phyloP scores from a whole-genome alignment of 1,284 basidiomycete species.

The Cryptococcus sp. region DNA sequence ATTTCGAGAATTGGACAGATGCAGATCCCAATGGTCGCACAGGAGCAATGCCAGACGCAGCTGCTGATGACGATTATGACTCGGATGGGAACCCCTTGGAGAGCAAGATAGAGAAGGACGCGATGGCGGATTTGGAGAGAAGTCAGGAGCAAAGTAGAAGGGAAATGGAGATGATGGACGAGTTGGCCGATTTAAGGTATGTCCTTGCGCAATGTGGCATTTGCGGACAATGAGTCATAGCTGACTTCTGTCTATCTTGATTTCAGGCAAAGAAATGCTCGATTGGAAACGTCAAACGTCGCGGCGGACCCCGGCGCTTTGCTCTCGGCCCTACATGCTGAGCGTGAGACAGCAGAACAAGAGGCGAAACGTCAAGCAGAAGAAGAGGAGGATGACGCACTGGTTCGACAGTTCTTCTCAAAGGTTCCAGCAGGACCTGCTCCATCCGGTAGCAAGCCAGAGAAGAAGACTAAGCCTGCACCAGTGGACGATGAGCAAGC shows the following conservation, averaged over 20 bases:
- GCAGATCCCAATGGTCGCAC: conserved; percentile 36
- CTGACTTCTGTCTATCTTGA: neutral
- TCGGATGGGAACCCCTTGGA: conserved; percentile 62
- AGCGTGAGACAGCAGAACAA: conserved; percentile 58
- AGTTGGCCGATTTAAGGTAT: conserved; percentile 83
- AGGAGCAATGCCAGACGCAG: conserved; percentile 47
- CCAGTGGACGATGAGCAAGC: conserved; percentile 6
- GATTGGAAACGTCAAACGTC: conserved; percentile 77
- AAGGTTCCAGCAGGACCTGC: conserved; percentile 59
- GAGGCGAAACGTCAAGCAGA: conserved; percentile 57
- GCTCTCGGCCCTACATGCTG: conserved; percentile 42
- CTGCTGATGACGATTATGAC: conserved; percentile 58
- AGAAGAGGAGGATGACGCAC: conserved; percentile 87
- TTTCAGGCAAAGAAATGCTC: conserved; percentile 68
- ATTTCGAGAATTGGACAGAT: conserved; percentile 68
- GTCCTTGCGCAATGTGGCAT: conserved; percentile 3
- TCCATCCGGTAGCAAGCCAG: conserved; percentile 18
- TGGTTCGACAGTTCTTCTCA: conserved; percentile 82
- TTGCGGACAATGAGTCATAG: neutral
- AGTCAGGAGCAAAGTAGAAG: conserved; percentile 86
- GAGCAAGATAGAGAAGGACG: conserved; percentile 62
- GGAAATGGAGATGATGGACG: conserved; percentile 98
- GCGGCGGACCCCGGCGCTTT: conserved; percentile 42
- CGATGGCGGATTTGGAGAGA: conserved; percentile 95
- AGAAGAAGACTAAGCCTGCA: conserved; percentile 23